Base-by-base conservation (phyloP, 2,329 filamentous ascomycete genomes). In the Colletotrichum costaricense region DNA sequence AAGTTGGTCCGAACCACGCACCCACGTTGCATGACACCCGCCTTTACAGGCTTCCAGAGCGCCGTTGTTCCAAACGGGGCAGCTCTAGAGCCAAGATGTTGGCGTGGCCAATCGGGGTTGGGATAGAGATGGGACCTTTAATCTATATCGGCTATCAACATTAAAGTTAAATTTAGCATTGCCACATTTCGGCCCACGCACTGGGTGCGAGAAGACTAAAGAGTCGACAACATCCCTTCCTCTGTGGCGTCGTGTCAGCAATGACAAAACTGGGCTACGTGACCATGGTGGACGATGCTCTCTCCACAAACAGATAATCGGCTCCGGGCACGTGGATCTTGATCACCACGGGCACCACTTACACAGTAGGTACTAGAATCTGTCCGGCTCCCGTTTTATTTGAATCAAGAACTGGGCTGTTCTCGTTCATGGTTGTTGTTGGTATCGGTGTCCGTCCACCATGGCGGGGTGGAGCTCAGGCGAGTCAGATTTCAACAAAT, bases 101-200 rank as follows among this genome's bases (percentile, higher is more conserved):
- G 56, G 3, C 22, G 69, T 42, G 46, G 30, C 69, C 49, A 67
- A 57, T 67, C 33, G 55, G 11, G 56, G 33, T 22, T 26, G 56
- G 56, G 12, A 35, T 62, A 8, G n/a, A 14, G 22, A 58, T 28
- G 56, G 57, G 26, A 26, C 33, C 14, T 35, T 67, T 67, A 71
- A 67, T 67, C 12, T 67, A 56, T 62, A 46, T 52, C 42, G 69
- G 35, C 63, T 62, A 56, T 71, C 56, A 22, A 67, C 24, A 67
- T 71, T 38, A 33, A 71, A 62, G 63, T 71, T 71, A 67, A 62
- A 62, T 67, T 62, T 67, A 52, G 63, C 42, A 28, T 57, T 28
- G 33, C 46, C 57, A 62, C 49, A 49, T 30, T 19, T 12, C 28
- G 46, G 14, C 46, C 57, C 56, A 46, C 11, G 33, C 19, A n/a